Percentiles rank a stretch among this genome's conserved stretches.
These are phyloP conservation scores for Pelargonium myrrhifolium DNA, from an alignment of 441 rosid genomes.

Conservation along the genomic window DNA sequence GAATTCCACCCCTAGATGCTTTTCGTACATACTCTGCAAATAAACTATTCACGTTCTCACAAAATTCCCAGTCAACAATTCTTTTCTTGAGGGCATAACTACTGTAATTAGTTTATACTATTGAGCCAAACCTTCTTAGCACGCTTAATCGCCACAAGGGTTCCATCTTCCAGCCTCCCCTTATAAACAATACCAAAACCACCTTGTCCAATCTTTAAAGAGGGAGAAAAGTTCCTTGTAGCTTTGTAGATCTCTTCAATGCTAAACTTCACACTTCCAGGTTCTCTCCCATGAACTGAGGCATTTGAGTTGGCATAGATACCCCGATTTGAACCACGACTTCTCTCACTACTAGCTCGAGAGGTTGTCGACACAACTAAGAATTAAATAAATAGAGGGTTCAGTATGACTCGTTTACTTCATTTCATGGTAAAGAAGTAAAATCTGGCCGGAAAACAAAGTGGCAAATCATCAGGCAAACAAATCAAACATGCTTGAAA, in stretches of 20 bases:
- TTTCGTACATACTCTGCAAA: constrained; percentile 64
- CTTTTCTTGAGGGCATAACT: background rate
- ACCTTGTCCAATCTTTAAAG: constrained; percentile 83
- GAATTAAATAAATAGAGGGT: background rate
- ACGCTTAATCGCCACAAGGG: constrained; percentile 67
- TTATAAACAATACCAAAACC: constrained; percentile 88
- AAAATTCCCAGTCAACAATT: background rate
- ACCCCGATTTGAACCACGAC: constrained; percentile 35
- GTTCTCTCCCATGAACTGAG: constrained; percentile 32
- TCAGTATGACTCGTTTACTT: background rate
- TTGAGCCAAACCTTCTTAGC: constrained; percentile 49
- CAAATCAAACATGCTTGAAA: too few relatives aligned
- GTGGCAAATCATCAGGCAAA: too few relatives aligned
- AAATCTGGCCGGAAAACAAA: too few relatives aligned
- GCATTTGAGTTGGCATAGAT: constrained; percentile 22
- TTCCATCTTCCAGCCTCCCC: constrained; percentile 73
- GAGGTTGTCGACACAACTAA: constrained; percentile 28
- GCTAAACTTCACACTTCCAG: constrained; percentile 44
- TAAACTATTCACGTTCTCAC: background rate
- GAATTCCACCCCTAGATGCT: constrained; percentile 71
- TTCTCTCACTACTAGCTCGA: constrained; percentile 33
- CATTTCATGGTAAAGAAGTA: too few relatives aligned
- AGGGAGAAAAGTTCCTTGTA: constrained; percentile 68
- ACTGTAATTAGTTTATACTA: background rate
- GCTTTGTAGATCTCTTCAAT: constrained; percentile 58